Conservation (phyloP, 1,284 basidiomycete species). For the Marasmius fiardii region DNA sequence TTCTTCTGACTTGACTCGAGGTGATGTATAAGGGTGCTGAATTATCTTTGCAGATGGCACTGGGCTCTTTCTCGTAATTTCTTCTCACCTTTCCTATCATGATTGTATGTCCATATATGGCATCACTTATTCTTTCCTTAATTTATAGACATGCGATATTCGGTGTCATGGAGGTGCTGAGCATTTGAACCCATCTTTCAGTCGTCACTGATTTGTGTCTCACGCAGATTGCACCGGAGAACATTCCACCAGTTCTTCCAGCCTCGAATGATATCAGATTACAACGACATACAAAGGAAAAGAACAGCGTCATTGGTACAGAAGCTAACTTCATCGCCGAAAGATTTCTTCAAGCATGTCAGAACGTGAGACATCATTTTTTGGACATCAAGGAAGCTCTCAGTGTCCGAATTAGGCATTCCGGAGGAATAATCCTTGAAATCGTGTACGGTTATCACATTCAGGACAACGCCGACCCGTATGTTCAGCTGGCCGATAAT, state of each 20-base stretch:
- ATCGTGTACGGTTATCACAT: no score
- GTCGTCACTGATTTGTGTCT: not conserved
- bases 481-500: not conserved
- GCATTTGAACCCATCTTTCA: not conserved
- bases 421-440: no score
- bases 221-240: no score
- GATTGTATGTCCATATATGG: no score
- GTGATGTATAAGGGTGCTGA: no score
- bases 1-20: no score
- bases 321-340: no score
- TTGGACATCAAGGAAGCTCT: not conserved
- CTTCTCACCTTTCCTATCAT: no score
- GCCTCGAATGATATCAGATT: not conserved
- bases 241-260: not conserved
- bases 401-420: not conserved
- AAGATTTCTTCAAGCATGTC: not conserved
- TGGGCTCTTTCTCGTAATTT: no score
- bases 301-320: not conserved
- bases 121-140: no score
- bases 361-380: not conserved
- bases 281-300: not conserved
- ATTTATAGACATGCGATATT: not conserved
- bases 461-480: not conserved
- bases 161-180: not conserved
- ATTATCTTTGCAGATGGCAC: no score